Conservation (phyloP, 2,329 filamentous ascomycete species). For the Blastomyces parvus region DNA sequence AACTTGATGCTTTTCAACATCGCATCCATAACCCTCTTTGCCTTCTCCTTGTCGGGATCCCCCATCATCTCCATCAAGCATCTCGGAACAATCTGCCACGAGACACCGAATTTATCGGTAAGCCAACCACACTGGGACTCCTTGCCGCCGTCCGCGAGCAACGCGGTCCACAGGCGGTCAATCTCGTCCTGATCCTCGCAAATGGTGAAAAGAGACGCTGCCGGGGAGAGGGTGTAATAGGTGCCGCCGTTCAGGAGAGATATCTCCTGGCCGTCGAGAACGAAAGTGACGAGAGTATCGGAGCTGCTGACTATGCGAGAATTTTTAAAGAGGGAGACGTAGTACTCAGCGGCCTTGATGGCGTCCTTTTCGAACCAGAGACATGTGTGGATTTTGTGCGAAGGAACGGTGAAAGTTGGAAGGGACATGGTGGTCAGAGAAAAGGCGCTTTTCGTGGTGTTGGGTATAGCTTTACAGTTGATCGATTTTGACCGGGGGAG, state of each 20-base stretch:
- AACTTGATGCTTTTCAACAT: conserved; percentile 41
- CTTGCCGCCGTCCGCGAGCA: conserved; percentile 34
- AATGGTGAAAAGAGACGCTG: conserved; percentile 38
- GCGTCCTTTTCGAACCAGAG: conserved; percentile 21
- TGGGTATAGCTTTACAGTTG: background rate
- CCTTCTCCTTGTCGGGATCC: conserved; percentile 25
- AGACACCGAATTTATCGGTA: conserved; percentile 38
- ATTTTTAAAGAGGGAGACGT: conserved; percentile 19
- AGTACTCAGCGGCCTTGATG: conserved; percentile 20
- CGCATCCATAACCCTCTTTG: conserved; percentile 25
- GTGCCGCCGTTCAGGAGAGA: conserved; percentile 39
- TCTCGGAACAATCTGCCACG: conserved; percentile 41
- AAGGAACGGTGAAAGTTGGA: background rate
- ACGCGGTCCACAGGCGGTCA: conserved; percentile 40
- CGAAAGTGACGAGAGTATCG: conserved; percentile 30
- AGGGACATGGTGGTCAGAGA: background rate
- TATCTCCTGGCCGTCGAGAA: conserved; percentile 34
- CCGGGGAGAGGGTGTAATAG: conserved; percentile 32
- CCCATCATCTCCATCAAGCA: conserved; percentile 29
- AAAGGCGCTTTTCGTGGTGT: background rate
- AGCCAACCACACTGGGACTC: conserved; percentile 39
- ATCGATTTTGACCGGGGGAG: background rate
- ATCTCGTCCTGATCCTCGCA: conserved; percentile 41
- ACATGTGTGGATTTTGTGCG: conserved; percentile 17
- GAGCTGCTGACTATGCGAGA: conserved; percentile 25